Evolutionary conservation across 2,329 filamentous ascomycete genomes (phyloP), one percentile per base, ranked within the genome.

Genomic region (Ophiostoma piceae): DNA sequence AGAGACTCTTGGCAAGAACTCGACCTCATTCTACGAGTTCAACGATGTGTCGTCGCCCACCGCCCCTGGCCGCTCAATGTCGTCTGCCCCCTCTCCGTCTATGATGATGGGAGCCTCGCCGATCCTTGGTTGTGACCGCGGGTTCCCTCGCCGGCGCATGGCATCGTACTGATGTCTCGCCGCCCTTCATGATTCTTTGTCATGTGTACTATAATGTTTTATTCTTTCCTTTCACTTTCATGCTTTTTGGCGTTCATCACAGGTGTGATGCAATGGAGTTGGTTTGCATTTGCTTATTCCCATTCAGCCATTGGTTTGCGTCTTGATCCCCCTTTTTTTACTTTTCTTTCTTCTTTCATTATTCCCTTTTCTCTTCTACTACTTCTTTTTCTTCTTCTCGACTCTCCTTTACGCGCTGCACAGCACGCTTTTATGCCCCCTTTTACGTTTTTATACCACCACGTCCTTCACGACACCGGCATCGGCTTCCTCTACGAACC

Each of bases 11-110:
- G 22, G 68, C 19, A 43, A 37, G n/a, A 43, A 43, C 37, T 9
- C 19, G 37, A 39, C 37, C n/a, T 85, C 64, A 2, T 64, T 69
- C 14, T 64, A 64, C 66, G 51, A 68, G 43, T 69, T 69, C 47
- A 82, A 87, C 66, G 84, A 86, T 71, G 60, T 72, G 32, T 64
- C 70, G 19, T 88, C 87, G n/a, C 87, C 87, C 2, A 88, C 86
- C 1, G 85, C 81, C 9, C 82, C 83, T 2, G 79, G 80, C 67
- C 82, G 84, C 69, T 78, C 71, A 19, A 22, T 68, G 37, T 37
- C 54, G 32, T 47, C 72, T 75, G 79, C 71, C 76, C 81, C 71
- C 76, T 81, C 71, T 76, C 82, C 68, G 60, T 77, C 80, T 71
- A 81, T 83, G 78, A 82, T 81, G 75, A 74, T 80, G 8, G 79